These are phyloP conservation scores for Malassezia nana DNA, from an alignment of 1,284 basidiomycete species.

Conservation along the genomic window DNA sequence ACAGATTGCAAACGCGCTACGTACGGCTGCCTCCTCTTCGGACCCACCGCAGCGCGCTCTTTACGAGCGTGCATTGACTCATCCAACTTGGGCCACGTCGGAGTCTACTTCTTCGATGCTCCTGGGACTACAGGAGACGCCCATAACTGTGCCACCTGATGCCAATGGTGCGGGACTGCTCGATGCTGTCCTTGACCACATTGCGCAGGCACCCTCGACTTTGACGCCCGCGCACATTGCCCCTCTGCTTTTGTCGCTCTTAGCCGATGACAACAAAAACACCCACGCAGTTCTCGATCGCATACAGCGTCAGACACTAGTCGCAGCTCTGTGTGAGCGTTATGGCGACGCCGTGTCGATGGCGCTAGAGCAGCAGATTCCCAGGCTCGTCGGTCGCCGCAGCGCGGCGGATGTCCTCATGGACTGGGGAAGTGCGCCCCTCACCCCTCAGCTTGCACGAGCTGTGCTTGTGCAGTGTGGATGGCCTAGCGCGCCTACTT, in stretches of 20 bases:
- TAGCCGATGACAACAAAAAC: background rate
- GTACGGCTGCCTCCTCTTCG: background rate
- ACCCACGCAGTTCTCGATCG: background rate
- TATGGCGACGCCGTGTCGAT: slow-evolving; percentile 1
- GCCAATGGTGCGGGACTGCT: background rate
- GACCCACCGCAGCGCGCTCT: background rate
- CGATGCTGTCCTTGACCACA: slow-evolving; percentile 7
- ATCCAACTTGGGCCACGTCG: background rate
- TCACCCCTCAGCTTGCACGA: slow-evolving; percentile 26
- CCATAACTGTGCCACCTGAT: slow-evolving; percentile 1
- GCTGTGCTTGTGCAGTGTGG: slow-evolving; percentile 32
- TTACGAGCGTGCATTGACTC: background rate
- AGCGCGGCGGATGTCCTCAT: slow-evolving; percentile 19
- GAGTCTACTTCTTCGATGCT: slow-evolving; percentile 1
- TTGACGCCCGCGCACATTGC: background rate
- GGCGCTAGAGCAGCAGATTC: background rate
- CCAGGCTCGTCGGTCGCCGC: background rate
- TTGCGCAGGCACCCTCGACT: background rate
- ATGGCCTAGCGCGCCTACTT: background rate
- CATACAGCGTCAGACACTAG: slow-evolving; percentile 1
- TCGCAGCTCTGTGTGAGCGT: background rate
- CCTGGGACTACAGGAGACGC: background rate
- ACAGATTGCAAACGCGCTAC: background rate
- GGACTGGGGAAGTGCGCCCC: slow-evolving; percentile 30
- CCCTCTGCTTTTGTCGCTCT: slow-evolving; percentile 3